Evolutionary conservation across 805 yeast species (phyloP), one percentile per base, ranked within the genome.

Genomic region (Ogataea angusta): DNA sequence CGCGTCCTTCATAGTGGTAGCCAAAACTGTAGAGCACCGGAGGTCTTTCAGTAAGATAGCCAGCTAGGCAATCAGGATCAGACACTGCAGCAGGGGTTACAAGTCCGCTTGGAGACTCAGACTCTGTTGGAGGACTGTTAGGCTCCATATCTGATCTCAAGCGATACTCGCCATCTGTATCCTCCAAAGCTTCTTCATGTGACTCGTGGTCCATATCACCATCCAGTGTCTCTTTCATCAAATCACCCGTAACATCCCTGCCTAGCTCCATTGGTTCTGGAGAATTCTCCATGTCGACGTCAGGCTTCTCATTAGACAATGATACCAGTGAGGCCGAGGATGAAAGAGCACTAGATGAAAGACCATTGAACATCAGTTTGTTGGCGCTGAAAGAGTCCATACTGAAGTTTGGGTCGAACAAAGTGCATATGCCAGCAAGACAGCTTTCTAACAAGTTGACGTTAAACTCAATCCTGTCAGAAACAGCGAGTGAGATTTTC

Each of bases 381-480:
- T 23, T 47, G 30, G 34, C 22, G 29, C 34, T 72, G 69, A 50
- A 69, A 1, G 43, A n/a, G 7, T 43, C 42, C 4, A 46, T 38
- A 17, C 40, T 46, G 32, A 47, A 83, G 10, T 80, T 78, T 0
- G 95, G 86, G 56, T 88, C 96, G 52, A 85, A 76, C 26, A 89
- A 64, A 31, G 74, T 69, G 24, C 95, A 75, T 7, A 78, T 66
- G 18, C 96, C 96, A 30, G 90, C 77, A 4, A 83, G 49, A 22
- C 46, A 41, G 7, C 60, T 58, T 36, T 60, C 62, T 29, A 62
- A 23, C n/a, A 51, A 15, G 24, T 48, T 52, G 7, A 60, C 34
- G 33, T 52, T 51, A 27, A 47, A 54, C 9, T 52, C 41, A 6
- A 59, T 21, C 14, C 43, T 42, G 41, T 62, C 66, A 1, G 54